phyloP scores from a whole-genome alignment of 73 alveolate genomes.

The Paramecium pentaurelia region DNA sequence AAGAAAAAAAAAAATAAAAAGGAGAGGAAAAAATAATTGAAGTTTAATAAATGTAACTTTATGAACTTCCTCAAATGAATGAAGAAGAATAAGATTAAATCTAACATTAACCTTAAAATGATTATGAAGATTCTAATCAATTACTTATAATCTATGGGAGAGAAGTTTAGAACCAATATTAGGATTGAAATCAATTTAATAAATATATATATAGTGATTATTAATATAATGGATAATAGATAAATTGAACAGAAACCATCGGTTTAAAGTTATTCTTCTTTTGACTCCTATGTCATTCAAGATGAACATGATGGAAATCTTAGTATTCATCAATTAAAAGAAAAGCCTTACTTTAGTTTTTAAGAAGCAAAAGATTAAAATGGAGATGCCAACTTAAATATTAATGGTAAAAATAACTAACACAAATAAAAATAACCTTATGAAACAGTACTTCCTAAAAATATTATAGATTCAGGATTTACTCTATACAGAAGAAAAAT shows the following conservation, averaged over 20 bases:
- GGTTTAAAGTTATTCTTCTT: constrained; percentile 13
- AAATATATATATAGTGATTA: neutral
- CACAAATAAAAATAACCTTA: neutral
- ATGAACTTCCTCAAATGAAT: neutral
- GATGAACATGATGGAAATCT: constrained; percentile 30
- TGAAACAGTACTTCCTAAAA: neutral
- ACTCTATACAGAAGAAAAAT: neutral
- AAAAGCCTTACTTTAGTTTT: neutral
- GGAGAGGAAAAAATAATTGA: neutral
- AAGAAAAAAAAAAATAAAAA: neutral
- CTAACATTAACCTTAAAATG: neutral
- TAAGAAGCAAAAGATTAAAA: neutral
- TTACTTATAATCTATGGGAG: neutral
- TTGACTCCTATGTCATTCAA: neutral
- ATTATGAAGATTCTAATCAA: neutral
- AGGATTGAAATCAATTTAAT: neutral
- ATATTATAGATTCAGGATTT: neutral
- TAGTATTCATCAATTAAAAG: neutral
- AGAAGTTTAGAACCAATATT: neutral
- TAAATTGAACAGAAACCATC: neutral
- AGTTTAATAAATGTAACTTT: neutral
- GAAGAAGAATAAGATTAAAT: neutral
- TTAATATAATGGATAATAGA: neutral
- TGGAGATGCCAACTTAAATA: neutral
- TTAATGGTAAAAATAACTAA: neutral